Evolutionary conservation across 345 rosid genomes (phyloP).

Genomic region (Gossypium rotundifolium): DNA sequence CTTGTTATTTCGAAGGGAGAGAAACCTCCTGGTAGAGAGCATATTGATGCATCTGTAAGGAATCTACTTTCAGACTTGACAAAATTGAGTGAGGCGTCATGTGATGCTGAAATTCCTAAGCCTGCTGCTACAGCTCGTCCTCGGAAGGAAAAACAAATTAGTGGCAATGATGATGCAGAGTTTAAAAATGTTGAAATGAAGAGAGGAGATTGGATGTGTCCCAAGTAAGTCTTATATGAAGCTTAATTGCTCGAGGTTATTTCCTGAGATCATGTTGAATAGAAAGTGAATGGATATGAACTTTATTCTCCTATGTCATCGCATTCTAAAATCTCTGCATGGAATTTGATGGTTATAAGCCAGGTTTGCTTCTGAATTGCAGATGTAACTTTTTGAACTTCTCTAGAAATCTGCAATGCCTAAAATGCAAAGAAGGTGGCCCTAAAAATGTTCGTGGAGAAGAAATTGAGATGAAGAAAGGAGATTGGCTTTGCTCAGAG

Average conservation of each 20-base stretch:
- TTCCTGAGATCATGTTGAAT: background rate
- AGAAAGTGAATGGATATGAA: background rate
- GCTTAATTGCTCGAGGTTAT: background rate
- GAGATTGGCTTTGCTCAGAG: conserved; percentile 77
- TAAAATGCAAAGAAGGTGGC: conserved; percentile 37
- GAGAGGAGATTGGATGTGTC: conserved; percentile 77
- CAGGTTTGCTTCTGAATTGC: conserved; percentile 7
- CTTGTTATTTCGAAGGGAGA: conserved; percentile 47
- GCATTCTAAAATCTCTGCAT: background rate
- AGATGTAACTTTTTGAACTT: conserved; percentile 61
- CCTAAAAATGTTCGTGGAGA: conserved; percentile 23
- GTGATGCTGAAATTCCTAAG: conserved; percentile 46
- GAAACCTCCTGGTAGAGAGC: conserved; percentile 45
- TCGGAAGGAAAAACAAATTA: conserved; percentile 20
- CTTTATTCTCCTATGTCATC: background rate
- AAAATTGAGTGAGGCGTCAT: conserved; percentile 55
- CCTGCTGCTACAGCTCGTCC: conserved; percentile 31
- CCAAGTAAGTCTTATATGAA: conserved; percentile 51
- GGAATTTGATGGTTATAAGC: background rate
- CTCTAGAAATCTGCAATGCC: conserved; percentile 35
- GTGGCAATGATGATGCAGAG: conserved; percentile 17
- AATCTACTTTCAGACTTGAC: conserved; percentile 68
- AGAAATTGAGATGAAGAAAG: conserved; percentile 39
- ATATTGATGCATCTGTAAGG: conserved; percentile 53
- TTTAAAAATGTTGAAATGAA: conserved; percentile 48